Base-by-base conservation (phyloP, 768 basidiomycete genomes). In the Leccinum rimulosum region DNA sequence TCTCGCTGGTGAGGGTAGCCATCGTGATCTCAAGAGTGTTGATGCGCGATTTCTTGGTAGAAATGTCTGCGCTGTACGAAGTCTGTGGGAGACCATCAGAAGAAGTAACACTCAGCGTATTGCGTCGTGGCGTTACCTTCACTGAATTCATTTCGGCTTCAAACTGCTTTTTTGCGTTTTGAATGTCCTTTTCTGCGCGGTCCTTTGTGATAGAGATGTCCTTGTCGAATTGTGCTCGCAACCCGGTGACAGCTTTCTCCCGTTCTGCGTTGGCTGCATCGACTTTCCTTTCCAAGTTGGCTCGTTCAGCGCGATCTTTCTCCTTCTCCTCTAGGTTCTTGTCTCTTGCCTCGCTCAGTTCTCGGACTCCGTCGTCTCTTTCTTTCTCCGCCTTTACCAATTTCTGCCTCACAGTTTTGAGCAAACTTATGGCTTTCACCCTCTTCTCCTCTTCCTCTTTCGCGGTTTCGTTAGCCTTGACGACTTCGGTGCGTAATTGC, bases 361-460 rank as follows among this genome's bases (percentile, higher is more conserved):
- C 90, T 67, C 82, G 86, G 52, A 82, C 59, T 0, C 82, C 79
- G 59, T 96, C 94, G 38, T 98, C 95, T 65, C 84, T 84, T 25
- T 96, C 94, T 77, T 94, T 95, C 74, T 98, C 96, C 6, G 93
- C 88, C 69, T 94, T 98, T 30, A 98, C 93, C n/a, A 96, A 77
- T 73, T 98, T 99, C 75, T 94, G 88, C 56, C 97, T 78, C n/a
- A 98, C 92, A 2, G 94, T 94, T 75, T 98, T 98, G 58, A 99
- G 78, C 28, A 98, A 76, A 53, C 87, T 89, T 63, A 98, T 89
- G 0, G 95, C 95, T 68, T 98, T 99, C 19, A 87, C 84, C 12
- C 96, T 86, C 74, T 99, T 98, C 75, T 99, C 97, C 72, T 98
- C 97, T 70, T 98, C 97, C 61, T 98, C 95, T 71, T 92, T 97